A percentile compares a stretch with the other conserved stretches of the same genome.
Evolutionary conservation across 2,329 filamentous ascomycete species (phyloP).

Genomic region (Aureobasidium sp.): DNA sequence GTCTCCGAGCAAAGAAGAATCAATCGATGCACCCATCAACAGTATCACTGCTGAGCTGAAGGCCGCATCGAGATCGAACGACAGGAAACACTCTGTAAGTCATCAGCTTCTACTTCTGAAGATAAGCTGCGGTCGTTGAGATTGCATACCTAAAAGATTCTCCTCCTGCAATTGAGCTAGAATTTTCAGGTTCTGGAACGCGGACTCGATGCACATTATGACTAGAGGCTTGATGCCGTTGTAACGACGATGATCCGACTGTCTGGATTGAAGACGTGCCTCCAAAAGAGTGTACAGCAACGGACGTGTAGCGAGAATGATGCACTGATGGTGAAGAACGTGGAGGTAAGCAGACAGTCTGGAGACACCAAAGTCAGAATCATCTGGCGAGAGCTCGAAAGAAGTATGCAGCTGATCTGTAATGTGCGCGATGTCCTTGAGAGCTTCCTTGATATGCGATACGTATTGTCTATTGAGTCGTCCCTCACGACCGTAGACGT

Average conservation of each 20-base stretch:
- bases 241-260: neutral
- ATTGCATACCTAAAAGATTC: neutral
- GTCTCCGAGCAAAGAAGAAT: neutral
- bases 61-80: neutral
- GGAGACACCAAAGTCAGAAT: slow-evolving; percentile 16
- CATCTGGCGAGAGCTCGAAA: slow-evolving; percentile 17
- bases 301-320: slow-evolving; percentile 30
- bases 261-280: neutral
- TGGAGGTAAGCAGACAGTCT: slow-evolving; percentile 21
- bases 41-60: neutral
- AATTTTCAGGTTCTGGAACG: neutral
- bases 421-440: neutral
- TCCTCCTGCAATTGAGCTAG: neutral
- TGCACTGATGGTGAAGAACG: slow-evolving; percentile 21
- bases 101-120: neutral
- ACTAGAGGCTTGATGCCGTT: neutral
- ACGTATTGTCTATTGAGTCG: neutral
- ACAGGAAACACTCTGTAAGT: neutral
- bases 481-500: neutral
- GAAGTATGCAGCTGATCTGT: slow-evolving; percentile 10
- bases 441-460: neutral
- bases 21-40: neutral
- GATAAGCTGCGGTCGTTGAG: neutral
- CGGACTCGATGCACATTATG: neutral
- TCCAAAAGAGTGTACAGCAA: slow-evolving; percentile 36